Conservation (phyloP, 1,139 yeast genomes). For the Zygoascus sp. region DNA sequence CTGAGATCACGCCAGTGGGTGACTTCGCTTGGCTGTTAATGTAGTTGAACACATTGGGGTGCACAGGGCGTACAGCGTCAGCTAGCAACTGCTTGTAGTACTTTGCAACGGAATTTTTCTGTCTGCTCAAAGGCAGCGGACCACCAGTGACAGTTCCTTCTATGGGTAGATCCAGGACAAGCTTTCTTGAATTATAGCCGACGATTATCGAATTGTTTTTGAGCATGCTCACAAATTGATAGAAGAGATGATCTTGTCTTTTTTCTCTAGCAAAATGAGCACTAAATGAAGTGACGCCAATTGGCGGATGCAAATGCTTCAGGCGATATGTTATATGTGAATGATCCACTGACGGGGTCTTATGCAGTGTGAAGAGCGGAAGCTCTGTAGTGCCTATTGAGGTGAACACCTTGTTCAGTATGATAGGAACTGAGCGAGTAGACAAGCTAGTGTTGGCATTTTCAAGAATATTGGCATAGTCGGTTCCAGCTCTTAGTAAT, state of each 20-base stretch:
- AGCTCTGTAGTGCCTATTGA: conserved; percentile 18
- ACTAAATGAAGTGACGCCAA: conserved; percentile 9
- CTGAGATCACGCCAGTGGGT: conserved; percentile 12
- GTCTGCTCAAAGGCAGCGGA: conserved; percentile 21
- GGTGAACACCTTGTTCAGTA: conserved; percentile 19
- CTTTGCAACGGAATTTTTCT: conserved; percentile 19
- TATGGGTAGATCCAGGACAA: conserved; percentile 17
- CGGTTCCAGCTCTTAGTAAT: conserved; percentile 17
- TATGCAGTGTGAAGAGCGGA: conserved; percentile 20
- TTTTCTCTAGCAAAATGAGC: conserved; percentile 12
- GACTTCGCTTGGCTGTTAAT: conserved; percentile 15
- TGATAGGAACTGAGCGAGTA: conserved; percentile 13
- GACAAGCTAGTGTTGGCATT: conserved; percentile 17
- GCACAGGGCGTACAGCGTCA: conserved; percentile 22
- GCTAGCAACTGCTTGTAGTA: conserved; percentile 16
- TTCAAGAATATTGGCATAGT: conserved; percentile 14
- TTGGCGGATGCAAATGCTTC: conserved; percentile 21
- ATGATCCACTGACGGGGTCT: conserved; percentile 6
- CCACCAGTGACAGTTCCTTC: conserved; percentile 24
- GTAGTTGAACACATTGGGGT: conserved; percentile 19
- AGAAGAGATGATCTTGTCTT: conserved; percentile 15
- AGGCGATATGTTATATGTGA: conserved; percentile 14
- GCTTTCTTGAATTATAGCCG: conserved; percentile 22
- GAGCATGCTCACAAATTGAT: conserved; percentile 20
- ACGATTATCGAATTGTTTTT: conserved; percentile 12